phyloP scores from a whole-genome alignment of 2,329 filamentous ascomycete genomes.

The Aspergillus amoenus region DNA sequence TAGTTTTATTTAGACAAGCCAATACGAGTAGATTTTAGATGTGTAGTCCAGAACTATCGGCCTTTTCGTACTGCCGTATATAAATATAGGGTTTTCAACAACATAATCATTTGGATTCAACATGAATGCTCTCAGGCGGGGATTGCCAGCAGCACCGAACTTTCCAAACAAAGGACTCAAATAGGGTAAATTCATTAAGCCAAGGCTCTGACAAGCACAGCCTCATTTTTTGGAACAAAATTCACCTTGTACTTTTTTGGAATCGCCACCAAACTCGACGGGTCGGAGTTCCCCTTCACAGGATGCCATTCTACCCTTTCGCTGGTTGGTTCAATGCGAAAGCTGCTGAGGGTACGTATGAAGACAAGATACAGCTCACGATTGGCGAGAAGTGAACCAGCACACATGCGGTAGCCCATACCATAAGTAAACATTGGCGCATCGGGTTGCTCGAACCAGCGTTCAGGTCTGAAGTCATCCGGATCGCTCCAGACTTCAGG shows the following conservation, averaged over 20 bases:
- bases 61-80: too few species aligned
- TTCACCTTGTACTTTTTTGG: constrained; percentile 58
- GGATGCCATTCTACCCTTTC: constrained; percentile 60
- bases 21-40: too few species aligned
- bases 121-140: not conserved
- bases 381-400: constrained; percentile 62
- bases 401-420: constrained; percentile 67
- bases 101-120: not conserved
- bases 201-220: constrained; percentile 46
- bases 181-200: constrained; percentile 12
- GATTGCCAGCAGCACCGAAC: not conserved
- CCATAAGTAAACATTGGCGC: constrained; percentile 66
- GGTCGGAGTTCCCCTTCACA: constrained; percentile 59
- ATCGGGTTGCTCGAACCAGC: constrained; percentile 64
- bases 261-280: constrained; percentile 62
- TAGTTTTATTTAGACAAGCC: not conserved
- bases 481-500: constrained; percentile 59
- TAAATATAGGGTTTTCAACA: too few species aligned
- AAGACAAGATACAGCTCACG: constrained; percentile 65
- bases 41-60: too few species aligned
- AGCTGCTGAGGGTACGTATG: constrained; percentile 61
- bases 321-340: constrained; percentile 54
- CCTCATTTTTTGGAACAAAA: constrained; percentile 57
- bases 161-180: not conserved
- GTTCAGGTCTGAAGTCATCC: constrained; percentile 59